A percentile compares a stretch with the other conserved stretches of the same genome.
Evolutionary conservation across 23 red algal genomes (phyloP).

Genomic region (Chondrus crispus): DNA sequence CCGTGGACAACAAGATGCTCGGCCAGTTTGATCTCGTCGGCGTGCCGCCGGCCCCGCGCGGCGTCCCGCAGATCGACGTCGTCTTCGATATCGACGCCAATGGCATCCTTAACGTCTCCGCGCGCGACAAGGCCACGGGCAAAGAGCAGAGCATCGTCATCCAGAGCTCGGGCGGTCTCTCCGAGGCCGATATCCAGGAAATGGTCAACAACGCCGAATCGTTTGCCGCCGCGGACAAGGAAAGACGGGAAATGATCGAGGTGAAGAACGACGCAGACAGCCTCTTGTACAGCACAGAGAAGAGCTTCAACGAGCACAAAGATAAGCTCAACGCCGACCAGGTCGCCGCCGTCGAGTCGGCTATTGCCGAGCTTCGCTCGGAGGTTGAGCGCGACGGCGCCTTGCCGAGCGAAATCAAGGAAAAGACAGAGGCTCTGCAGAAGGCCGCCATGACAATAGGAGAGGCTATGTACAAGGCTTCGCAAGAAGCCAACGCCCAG

Average conservation of each 20-base stretch:
- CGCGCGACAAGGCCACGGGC: slow-evolving; percentile 86
- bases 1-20: slow-evolving; percentile 87
- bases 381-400: slow-evolving; percentile 71
- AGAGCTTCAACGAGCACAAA: slow-evolving; percentile 87
- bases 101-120: slow-evolving; percentile 91
- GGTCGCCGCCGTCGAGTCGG: slow-evolving; percentile 63
- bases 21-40: slow-evolving; percentile 81
- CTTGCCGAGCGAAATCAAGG: slow-evolving; percentile 68
- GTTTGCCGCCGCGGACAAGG: slow-evolving; percentile 81
- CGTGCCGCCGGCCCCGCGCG: slow-evolving; percentile 85
- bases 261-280: slow-evolving; percentile 89
- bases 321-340: slow-evolving; percentile 68
- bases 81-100: slow-evolving; percentile 96
- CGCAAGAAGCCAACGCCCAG: slow-evolving; percentile 70
- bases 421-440: slow-evolving; percentile 79
- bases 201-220: slow-evolving; percentile 91
- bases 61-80: slow-evolving; percentile 95
- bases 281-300: slow-evolving; percentile 89
- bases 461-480: slow-evolving; percentile 95
- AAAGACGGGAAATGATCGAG: slow-evolving; percentile 74
- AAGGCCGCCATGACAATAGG: slow-evolving; percentile 97
- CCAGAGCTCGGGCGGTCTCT: slow-evolving; percentile 74
- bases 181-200: slow-evolving; percentile 80
- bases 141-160: slow-evolving; percentile 92
- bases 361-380: slow-evolving; percentile 62